phyloP scores from a whole-genome alignment of 2,329 filamentous ascomycete species.

The Dactylellina haptotyla region DNA sequence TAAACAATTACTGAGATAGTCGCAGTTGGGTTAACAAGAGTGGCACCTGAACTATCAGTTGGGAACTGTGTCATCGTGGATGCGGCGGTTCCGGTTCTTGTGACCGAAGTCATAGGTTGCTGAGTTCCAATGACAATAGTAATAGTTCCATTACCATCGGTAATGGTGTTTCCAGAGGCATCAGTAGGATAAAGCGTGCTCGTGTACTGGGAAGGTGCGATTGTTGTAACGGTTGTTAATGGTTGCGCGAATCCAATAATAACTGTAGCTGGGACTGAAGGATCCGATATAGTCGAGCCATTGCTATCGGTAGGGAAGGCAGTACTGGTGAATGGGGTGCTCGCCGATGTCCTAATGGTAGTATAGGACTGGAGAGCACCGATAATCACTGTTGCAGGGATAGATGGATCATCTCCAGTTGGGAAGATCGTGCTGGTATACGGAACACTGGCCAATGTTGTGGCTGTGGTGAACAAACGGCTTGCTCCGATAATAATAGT shows the following conservation, averaged over 20 bases:
- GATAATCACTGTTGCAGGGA: too few relatives aligned
- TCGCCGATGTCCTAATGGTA: too few relatives aligned
- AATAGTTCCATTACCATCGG: not conserved
- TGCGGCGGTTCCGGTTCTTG: not conserved
- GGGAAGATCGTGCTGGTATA: too few relatives aligned
- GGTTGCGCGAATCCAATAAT: not conserved
- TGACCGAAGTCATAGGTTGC: not conserved
- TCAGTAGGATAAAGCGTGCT: conserved; percentile 1
- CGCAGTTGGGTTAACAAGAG: not conserved
- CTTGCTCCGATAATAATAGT: too few relatives aligned
- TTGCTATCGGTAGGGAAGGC: not conserved
- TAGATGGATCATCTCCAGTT: too few relatives aligned
- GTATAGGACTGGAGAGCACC: too few relatives aligned
- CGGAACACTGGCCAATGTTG: too few relatives aligned
- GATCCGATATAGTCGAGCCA: not conserved
- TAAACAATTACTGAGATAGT: not conserved
- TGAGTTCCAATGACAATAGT: not conserved
- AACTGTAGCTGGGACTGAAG: not conserved
- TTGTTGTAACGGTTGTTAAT: not conserved
- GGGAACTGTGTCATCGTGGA: not conserved
- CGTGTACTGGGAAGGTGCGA: not conserved
- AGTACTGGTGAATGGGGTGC: not conserved
- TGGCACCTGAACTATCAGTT: not conserved
- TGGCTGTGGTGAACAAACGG: too few relatives aligned
- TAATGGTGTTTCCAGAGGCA: not conserved